Evolutionary conservation across 2,329 filamentous ascomycete genomes (phyloP).

Genomic region (Graphilbum fragrans): DNA sequence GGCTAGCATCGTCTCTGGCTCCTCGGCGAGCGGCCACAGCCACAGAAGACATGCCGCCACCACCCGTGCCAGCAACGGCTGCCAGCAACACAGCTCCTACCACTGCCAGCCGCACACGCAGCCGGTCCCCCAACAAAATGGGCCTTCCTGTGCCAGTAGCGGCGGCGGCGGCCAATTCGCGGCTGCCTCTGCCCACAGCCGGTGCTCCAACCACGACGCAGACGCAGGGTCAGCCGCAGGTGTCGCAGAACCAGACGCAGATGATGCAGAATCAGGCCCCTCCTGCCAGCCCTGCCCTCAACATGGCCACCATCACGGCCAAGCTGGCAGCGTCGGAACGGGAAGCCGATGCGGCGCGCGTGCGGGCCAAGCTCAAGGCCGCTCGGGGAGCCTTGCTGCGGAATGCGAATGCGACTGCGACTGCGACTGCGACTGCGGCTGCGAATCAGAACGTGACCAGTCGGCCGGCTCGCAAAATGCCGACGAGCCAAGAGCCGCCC

Average conservation of each 20-base stretch:
- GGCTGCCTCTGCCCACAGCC: conserved; percentile 12
- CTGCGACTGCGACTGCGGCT: conserved; percentile 1
- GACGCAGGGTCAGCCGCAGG: conserved; percentile 20
- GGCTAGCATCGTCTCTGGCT: no score
- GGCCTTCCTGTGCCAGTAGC: not conserved
- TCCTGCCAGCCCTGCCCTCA: conserved; percentile 43
- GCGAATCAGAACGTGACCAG: no score
- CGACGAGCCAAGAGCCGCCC: conserved; percentile 11
- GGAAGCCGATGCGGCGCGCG: conserved; percentile 50
- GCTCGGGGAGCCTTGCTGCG: conserved; percentile 23
- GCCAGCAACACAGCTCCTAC: not conserved
- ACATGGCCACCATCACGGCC: conserved; percentile 48
- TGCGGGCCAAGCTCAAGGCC: conserved; percentile 49
- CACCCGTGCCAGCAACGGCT: conserved; percentile 1
- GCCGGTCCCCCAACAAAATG: conserved; percentile 8
- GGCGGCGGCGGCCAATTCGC: conserved; percentile 2
- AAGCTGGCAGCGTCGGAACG: conserved; percentile 53
- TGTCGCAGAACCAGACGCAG: conserved; percentile 17
- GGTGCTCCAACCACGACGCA: conserved; percentile 13
- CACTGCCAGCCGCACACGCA: conserved; percentile 3
- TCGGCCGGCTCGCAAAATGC: no score
- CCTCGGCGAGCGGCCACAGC: not conserved
- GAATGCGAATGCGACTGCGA: conserved; percentile 12
- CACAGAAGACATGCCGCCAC: conserved; percentile 6
- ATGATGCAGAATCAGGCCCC: no score